Percentiles rank a stretch among this genome's conserved stretches.
phyloP scores from a whole-genome alignment of 2,329 filamentous ascomycete genomes.

The Grosmannia clavigera region DNA sequence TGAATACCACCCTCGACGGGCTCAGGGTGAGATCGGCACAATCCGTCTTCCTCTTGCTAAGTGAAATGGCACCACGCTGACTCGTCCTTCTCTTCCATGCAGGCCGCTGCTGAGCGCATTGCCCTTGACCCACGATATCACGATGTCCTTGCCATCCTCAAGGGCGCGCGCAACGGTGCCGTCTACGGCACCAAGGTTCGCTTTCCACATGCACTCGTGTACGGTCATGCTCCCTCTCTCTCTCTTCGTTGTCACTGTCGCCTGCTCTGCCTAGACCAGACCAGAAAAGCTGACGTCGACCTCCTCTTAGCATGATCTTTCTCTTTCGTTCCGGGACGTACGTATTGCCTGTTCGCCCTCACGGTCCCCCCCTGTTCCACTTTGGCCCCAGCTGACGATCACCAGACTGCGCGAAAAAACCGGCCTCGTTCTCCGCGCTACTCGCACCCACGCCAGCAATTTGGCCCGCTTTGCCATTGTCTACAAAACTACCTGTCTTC shows the following conservation, averaged over 20 bases:
- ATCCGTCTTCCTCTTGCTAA: background rate
- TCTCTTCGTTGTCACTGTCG: background rate
- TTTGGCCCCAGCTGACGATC: background rate
- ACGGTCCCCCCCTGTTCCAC: background rate
- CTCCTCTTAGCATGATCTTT: slow-evolving; percentile 69
- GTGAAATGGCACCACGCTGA: background rate
- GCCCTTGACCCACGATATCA: slow-evolving; percentile 76
- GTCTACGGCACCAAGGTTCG: slow-evolving; percentile 97
- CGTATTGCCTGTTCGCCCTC: slow-evolving; percentile 19
- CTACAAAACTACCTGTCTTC: slow-evolving; percentile 75
- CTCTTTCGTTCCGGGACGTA: slow-evolving; percentile 87
- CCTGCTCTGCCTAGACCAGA: background rate
- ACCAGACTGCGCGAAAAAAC: slow-evolving; percentile 60
- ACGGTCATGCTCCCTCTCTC: slow-evolving; percentile 6
- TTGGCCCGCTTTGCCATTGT: slow-evolving; percentile 81
- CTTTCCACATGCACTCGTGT: slow-evolving; percentile 92
- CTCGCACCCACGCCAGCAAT: slow-evolving; percentile 80
- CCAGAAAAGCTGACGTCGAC: background rate
- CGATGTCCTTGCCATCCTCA: slow-evolving; percentile 72
- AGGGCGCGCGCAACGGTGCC: slow-evolving; percentile 90
- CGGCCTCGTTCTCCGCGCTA: slow-evolving; percentile 69
- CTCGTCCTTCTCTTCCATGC: slow-evolving; percentile 2
- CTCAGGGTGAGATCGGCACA: background rate
- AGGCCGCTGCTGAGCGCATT: slow-evolving; percentile 63
- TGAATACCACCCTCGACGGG: background rate